Conservation (phyloP, 495 filamentous ascomycete species). For the Zalerion maritima region DNA sequence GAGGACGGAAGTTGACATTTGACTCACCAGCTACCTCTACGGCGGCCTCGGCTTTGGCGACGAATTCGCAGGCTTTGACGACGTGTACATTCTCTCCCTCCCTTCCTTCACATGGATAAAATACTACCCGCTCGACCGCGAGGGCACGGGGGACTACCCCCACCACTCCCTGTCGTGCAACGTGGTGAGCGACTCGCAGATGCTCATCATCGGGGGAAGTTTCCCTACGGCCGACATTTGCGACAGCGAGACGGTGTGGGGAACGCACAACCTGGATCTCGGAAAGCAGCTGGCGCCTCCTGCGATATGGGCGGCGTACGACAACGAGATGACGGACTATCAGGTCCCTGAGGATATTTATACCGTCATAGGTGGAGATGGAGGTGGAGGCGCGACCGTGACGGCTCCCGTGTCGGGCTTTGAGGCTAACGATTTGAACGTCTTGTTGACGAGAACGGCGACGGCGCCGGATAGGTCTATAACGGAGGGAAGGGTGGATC, state of each 20-base stretch:
- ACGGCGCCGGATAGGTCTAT: background rate
- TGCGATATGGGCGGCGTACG: constrained; percentile 24
- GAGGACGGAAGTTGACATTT: no score
- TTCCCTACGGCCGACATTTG: constrained; percentile 17
- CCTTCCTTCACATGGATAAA: constrained; percentile 45
- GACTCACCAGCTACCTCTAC: constrained; percentile 35
- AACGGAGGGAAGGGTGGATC: background rate
- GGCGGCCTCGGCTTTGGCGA: constrained; percentile 29
- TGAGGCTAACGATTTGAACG: constrained; percentile 9
- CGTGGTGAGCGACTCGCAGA: constrained; percentile 27
- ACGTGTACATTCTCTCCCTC: constrained; percentile 41
- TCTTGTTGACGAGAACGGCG: constrained; percentile 1
- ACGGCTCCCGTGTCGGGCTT: constrained; percentile 13
- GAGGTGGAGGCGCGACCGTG: constrained; percentile 25
- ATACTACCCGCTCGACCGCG: constrained; percentile 20
- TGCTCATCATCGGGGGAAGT: constrained; percentile 32
- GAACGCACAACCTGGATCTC: constrained; percentile 29
- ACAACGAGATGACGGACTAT: constrained; percentile 24
- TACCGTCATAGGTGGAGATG: constrained; percentile 28
- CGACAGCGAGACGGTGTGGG: constrained; percentile 19
- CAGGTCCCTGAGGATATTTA: constrained; percentile 27
- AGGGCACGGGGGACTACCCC: constrained; percentile 16
- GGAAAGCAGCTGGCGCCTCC: constrained; percentile 21
- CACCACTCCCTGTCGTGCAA: constrained; percentile 38
- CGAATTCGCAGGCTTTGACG: constrained; percentile 32